Conservation (phyloP, 441 rosid species). For the Euphorbia schlechtendalii region DNA sequence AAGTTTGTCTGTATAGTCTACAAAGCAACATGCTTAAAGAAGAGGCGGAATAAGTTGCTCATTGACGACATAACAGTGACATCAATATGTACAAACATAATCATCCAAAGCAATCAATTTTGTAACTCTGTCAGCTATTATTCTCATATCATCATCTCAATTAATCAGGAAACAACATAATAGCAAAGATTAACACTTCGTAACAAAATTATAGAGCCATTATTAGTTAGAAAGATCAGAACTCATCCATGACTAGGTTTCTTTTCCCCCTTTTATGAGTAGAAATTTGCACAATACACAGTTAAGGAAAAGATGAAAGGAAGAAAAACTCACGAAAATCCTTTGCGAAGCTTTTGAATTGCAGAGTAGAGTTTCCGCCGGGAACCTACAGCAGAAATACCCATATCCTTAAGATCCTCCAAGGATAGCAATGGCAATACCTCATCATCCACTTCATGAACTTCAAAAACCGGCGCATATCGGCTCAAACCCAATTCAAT, state of each 20-base stretch:
- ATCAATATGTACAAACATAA: slow-evolving; percentile 1
- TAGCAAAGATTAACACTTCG: slow-evolving; percentile 7
- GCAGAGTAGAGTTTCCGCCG: slow-evolving; percentile 55
- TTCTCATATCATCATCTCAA: background rate
- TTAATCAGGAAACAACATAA: background rate
- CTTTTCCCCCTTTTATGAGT: slow-evolving; percentile 3
- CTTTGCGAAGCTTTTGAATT: slow-evolving; percentile 56
- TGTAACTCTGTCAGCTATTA: slow-evolving; percentile 2
- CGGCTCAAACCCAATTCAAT: slow-evolving; percentile 59
- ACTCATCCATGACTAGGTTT: slow-evolving; percentile 18
- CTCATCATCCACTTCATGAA: slow-evolving; percentile 63
- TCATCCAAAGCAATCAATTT: background rate
- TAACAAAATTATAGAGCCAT: slow-evolving; percentile 13
- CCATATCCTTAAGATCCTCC: slow-evolving; percentile 77
- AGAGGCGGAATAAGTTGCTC: background rate
- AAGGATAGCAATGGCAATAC: slow-evolving; percentile 56
- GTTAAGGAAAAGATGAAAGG: background rate
- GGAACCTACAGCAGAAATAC: slow-evolving; percentile 64
- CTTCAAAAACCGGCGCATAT: slow-evolving; percentile 63
- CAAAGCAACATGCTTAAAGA: background rate
- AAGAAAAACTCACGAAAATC: slow-evolving; percentile 38
- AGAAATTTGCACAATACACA: background rate
- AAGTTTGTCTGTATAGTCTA: background rate
- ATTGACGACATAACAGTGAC: slow-evolving; percentile 3
- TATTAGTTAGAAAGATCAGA: slow-evolving; percentile 19